A percentile compares a stretch with the other conserved stretches of the same genome.
Evolutionary conservation across 805 yeast species (phyloP).

Genomic region (Cyberlindnera subsufficiens): DNA sequence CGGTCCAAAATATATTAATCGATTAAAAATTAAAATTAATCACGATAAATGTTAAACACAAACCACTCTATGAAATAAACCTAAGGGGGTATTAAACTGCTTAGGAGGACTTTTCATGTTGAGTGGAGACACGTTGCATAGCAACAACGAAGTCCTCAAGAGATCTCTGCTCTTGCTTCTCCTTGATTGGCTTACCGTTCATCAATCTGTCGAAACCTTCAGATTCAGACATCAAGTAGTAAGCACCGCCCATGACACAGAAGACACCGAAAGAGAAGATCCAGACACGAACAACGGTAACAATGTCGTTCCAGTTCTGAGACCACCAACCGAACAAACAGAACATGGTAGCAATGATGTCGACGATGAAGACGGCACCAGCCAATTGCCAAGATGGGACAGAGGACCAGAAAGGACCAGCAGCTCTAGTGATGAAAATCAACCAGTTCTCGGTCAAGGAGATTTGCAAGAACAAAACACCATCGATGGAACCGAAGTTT

Average conservation of each 20-base stretch:
- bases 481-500: conserved; percentile 91
- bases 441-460: conserved; percentile 96
- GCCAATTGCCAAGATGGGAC: conserved; percentile 94
- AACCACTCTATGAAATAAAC: conserved; percentile 3
- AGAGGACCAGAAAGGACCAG: conserved; percentile 98
- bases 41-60: conserved; percentile 1
- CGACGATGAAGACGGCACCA: conserved; percentile 90
- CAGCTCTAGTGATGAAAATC: conserved; percentile 94
- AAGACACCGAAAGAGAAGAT: conserved; percentile 94
- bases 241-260: conserved; percentile 95
- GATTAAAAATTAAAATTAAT: conserved; percentile 7
- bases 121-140: conserved; percentile 86
- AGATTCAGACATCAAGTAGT: conserved; percentile 86
- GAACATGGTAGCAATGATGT: conserved; percentile 88
- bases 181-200: conserved; percentile 71
- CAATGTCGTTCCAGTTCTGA: conserved; percentile 95
- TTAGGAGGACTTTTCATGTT: conserved; percentile 75
- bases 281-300: conserved; percentile 92
- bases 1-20: not conserved
- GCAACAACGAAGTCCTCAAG: conserved; percentile 80
- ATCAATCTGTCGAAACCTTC: conserved; percentile 75
- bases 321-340: conserved; percentile 96
- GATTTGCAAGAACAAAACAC: conserved; percentile 90
- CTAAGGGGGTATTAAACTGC: conserved; percentile 9
- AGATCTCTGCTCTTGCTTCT: conserved; percentile 54